A percentile compares a stretch with the other conserved stretches of the same genome.
Conservation (phyloP, 495 filamentous ascomycete genomes). For the Cercophora sp. region DNA sequence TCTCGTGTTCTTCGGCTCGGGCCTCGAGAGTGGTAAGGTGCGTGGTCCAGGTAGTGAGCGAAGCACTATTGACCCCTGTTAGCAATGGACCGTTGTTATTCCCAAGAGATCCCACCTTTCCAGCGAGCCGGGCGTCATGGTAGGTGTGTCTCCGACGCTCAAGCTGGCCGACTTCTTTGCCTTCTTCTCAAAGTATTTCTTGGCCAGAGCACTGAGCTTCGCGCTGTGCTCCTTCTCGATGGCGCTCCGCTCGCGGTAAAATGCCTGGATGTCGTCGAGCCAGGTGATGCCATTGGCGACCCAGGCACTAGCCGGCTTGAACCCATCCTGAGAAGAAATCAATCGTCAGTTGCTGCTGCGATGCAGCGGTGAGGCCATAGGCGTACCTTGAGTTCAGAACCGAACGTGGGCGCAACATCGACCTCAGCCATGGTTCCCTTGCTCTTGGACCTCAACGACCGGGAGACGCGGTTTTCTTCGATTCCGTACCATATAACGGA, state of each 20-base stretch:
- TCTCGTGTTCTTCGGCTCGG: constrained; percentile 85
- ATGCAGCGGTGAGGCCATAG: no score
- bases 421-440: constrained; percentile 62
- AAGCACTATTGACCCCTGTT: constrained; percentile 54
- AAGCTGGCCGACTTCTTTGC: constrained; percentile 80
- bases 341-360: no score
- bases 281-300: constrained; percentile 82
- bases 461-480: no score
- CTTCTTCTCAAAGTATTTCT: constrained; percentile 97
- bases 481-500: constrained; percentile 10
- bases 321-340: constrained; percentile 94
- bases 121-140: constrained; percentile 89
- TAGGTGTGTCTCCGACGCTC: constrained; percentile 90
- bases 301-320: constrained; percentile 92
- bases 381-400: constrained; percentile 82
- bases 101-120: constrained; percentile 70
- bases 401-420: constrained; percentile 74
- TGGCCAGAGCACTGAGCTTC: constrained; percentile 80
- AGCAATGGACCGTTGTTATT: no score
- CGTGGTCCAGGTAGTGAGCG: constrained; percentile 92
- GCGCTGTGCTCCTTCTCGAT: constrained; percentile 96
- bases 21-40: constrained; percentile 85
- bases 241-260: constrained; percentile 87
- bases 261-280: constrained; percentile 95
- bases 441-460: no score